Percentiles rank a stretch among this genome's conserved stretches.
These are phyloP conservation scores for Paspalum vaginatum DNA, from an alignment of 176 grass and related monocot species.

Conservation along the genomic window DNA sequence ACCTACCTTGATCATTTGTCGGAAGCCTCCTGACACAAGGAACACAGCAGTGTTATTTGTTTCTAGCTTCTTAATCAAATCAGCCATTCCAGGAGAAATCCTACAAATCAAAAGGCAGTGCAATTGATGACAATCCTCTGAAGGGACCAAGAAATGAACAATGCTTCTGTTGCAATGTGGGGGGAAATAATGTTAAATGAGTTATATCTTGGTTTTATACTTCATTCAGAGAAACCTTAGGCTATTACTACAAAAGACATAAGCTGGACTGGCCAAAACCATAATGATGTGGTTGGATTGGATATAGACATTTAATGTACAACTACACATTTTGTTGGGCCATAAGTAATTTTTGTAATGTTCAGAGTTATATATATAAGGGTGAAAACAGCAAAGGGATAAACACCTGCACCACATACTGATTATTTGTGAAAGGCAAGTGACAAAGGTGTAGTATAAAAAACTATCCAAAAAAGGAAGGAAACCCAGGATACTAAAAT, in stretches of 20 bases:
- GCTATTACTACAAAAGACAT: no score
- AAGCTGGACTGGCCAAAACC: no score
- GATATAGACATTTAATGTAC: background rate
- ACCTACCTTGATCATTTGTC: slow-evolving; percentile 89
- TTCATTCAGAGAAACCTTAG: no score
- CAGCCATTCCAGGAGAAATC: slow-evolving; percentile 77
- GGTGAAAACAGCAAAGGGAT: background rate
- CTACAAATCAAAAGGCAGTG: slow-evolving; percentile 38
- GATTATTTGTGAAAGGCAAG: background rate
- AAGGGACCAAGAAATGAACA: slow-evolving; percentile 13
- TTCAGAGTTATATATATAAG: no score
- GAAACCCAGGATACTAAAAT: slow-evolving; percentile 24
- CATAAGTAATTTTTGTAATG: no score
- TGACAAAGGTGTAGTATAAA: background rate
- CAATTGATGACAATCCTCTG: background rate
- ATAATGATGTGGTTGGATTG: background rate
- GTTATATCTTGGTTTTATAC: slow-evolving; percentile 9
- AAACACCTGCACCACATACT: background rate
- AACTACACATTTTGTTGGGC: no score
- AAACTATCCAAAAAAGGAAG: no score
- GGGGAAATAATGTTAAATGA: background rate
- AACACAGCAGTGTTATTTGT: slow-evolving; percentile 71
- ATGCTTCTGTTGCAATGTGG: background rate
- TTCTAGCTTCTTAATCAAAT: slow-evolving; percentile 69
- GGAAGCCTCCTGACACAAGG: slow-evolving; percentile 82